Base-by-base conservation (phyloP, 768 basidiomycete genomes). In the Suillus americanus region DNA sequence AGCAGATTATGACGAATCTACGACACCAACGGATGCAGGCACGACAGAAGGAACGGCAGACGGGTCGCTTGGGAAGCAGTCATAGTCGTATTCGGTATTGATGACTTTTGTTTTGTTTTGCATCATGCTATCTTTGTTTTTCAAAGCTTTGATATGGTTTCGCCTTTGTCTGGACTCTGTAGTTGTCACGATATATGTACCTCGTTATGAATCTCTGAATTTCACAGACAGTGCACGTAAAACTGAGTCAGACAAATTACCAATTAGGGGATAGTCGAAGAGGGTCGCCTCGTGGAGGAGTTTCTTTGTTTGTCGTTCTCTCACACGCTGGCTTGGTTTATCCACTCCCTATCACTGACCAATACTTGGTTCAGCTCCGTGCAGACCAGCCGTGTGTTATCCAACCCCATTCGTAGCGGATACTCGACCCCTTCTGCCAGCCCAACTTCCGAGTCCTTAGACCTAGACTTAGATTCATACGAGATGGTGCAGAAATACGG, bases 401-500 rank as follows among this genome's bases (percentile, higher is more conserved):
- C 38, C 23, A 25, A 57, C 25, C 25, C 25, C 18, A 59, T 40
- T 59, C 18, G 10, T 9, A 41, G 25, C 18, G n/a, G 25, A 41
- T 59, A n/a, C 25, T 59, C 28, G 23, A 41, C 20, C 20, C 25
- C 40, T 3, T 5, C 38, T 23, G 2, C 38, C 25, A 41, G 4
- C 25, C 16, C 25, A 28, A 41, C 10, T 59, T 59, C 28, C 38
- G 25, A 41, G 14, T 59, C 57, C 28, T 28, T 59, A 41, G 57
- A 59, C 40, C 40, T 41, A 35, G 64, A 67, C 46, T 51, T 53
- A 38, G 70, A 72, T 46, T 69, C 68, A 55, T 82, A 81, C 81
- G 86, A 89, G 70, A 92, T 91, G 90, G 82, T 85, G 40, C 86
- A 86, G 63, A 82, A 82, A 6, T 94, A 94, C 68, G 90, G 90